Conservation (phyloP, 2,329 filamentous ascomycete species). For the Neonectria faginata region DNA sequence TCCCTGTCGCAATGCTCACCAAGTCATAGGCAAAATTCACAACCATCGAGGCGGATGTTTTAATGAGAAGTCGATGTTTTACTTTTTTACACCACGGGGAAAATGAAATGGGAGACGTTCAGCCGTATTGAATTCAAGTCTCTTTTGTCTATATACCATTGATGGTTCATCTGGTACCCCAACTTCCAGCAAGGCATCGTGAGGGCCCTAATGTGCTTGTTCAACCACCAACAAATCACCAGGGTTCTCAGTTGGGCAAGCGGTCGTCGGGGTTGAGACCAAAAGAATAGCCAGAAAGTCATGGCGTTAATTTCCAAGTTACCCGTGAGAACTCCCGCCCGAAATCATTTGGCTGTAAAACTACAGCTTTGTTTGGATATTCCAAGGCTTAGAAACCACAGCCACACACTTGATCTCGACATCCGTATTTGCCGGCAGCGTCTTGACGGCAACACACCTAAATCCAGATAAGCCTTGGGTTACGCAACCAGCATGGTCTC, state of each 20-base stretch:
- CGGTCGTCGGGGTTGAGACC: too few relatives aligned
- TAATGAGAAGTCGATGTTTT: background rate
- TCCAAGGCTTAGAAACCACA: slow-evolving; percentile 35
- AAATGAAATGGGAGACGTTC: background rate
- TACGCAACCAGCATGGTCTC: background rate
- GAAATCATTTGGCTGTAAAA: background rate
- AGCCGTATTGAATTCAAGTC: background rate
- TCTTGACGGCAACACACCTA: slow-evolving; percentile 50
- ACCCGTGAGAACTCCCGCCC: background rate
- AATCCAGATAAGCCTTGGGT: background rate
- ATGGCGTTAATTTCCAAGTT: background rate
- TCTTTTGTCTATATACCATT: background rate
- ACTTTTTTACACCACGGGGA: background rate
- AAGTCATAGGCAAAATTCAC: too few relatives aligned
- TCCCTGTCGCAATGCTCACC: too few relatives aligned
- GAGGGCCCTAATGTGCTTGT: background rate
- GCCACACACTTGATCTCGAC: slow-evolving; percentile 49
- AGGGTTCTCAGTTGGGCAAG: background rate
- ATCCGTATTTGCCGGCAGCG: slow-evolving; percentile 45
- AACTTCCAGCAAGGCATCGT: background rate
- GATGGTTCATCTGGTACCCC: background rate
- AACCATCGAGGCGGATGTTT: background rate
- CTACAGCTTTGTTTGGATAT: slow-evolving; percentile 35
- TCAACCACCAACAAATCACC: too few relatives aligned
- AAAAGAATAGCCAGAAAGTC: background rate